Conservation (phyloP, 805 yeast species). For the Yarrowia sp. region DNA sequence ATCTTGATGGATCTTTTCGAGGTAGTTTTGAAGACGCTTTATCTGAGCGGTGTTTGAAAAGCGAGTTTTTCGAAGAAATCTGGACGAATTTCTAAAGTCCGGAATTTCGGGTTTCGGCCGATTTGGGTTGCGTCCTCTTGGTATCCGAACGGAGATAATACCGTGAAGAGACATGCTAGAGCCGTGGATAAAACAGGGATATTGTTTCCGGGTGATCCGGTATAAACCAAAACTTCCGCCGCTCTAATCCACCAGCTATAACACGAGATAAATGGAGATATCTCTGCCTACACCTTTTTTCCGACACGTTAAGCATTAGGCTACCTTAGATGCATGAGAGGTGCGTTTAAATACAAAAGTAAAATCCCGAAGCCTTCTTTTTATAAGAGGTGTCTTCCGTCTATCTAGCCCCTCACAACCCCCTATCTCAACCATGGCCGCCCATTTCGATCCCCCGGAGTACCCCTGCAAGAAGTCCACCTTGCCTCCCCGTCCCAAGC, state of each 20-base stretch:
- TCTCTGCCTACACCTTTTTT: not conserved
- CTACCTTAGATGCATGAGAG: not conserved
- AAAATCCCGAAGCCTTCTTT: not conserved
- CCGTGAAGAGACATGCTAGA: not conserved
- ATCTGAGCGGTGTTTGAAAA: no score
- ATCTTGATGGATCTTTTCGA: no score
- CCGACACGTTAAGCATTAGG: not conserved
- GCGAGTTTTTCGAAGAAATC: not conserved
- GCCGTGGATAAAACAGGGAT: not conserved
- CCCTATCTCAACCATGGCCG: constrained; percentile 26
- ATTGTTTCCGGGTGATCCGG: not conserved
- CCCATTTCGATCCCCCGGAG: constrained; percentile 50
- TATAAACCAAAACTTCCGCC: not conserved
- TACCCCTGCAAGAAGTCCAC: constrained; percentile 49
- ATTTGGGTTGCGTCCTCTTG: not conserved
- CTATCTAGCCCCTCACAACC: not conserved
- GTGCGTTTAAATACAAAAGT: not conserved
- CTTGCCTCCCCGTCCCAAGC: constrained; percentile 48
- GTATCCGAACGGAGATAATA: not conserved
- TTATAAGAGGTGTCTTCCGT: not conserved
- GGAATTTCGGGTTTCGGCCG: not conserved
- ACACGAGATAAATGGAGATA: not conserved
- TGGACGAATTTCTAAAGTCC: not conserved
- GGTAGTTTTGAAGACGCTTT: no score
- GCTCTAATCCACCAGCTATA: not conserved